These are phyloP conservation scores for Kregervanrija delftensis DNA, from an alignment of 805 yeast genomes.

Conservation along the genomic window DNA sequence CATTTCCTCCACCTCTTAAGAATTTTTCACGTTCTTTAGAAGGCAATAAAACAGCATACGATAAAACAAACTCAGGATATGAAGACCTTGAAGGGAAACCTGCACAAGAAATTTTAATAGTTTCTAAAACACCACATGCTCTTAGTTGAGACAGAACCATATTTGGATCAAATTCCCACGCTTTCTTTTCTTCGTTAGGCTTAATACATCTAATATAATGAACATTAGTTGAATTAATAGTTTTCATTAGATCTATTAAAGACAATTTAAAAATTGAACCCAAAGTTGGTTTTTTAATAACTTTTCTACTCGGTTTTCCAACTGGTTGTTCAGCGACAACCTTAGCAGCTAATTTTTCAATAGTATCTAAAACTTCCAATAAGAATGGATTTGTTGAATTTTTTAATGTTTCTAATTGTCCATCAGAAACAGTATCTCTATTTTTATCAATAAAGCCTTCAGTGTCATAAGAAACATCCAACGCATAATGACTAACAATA, in stretches of 20 bases:
- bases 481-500: constrained; percentile 88
- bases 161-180: constrained; percentile 92
- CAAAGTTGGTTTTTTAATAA: constrained; percentile 76
- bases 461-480: constrained; percentile 84
- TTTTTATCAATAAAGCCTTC: constrained; percentile 96
- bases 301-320: constrained; percentile 24
- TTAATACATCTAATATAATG: constrained; percentile 97
- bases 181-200: constrained; percentile 89
- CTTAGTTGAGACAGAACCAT: constrained; percentile 94
- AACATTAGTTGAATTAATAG: constrained; percentile 90
- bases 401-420: constrained; percentile 79
- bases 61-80: constrained; percentile 83
- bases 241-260: constrained; percentile 84
- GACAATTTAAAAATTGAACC: constrained; percentile 94
- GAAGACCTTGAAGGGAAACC: constrained; percentile 98
- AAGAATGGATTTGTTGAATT: constrained; percentile 62
- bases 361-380: constrained; percentile 53
- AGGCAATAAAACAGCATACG: constrained; percentile 77
- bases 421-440: constrained; percentile 96
- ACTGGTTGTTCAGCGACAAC: constrained; percentile 25
- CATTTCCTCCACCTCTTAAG: constrained; percentile 46
- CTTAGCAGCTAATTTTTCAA: constrained; percentile 46
- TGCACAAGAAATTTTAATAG: constrained; percentile 93
- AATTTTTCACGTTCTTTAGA: constrained; percentile 64
- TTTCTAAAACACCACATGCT: constrained; percentile 98